A percentile compares a stretch with the other conserved stretches of the same genome.
Evolutionary conservation across 805 yeast species (phyloP).

Genomic region (Brettanomyces custersianus): DNA sequence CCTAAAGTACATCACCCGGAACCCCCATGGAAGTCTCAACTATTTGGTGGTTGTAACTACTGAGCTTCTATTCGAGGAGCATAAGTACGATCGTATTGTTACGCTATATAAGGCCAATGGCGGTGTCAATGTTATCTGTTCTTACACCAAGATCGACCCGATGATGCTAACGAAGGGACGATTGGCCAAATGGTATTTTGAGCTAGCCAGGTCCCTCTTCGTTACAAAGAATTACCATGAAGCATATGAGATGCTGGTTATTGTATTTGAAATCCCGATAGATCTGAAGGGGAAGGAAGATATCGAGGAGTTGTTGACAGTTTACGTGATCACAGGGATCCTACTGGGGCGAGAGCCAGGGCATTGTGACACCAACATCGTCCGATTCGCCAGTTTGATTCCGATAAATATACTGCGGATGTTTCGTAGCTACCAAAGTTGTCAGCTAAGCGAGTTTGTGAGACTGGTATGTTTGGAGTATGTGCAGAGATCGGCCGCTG

Average conservation of each 20-base stretch:
- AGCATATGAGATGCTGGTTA: slow-evolving; percentile 14
- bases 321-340: slow-evolving; percentile 11
- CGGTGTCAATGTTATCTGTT: slow-evolving; percentile 1
- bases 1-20: neutral
- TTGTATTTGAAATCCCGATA: slow-evolving; percentile 12
- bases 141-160: slow-evolving; percentile 10
- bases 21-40: slow-evolving; percentile 1
- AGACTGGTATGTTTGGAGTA: slow-evolving; percentile 2
- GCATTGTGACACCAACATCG: slow-evolving; percentile 2
- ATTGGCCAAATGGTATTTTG: slow-evolving; percentile 12
- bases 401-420: slow-evolving; percentile 1
- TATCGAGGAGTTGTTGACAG: slow-evolving; percentile 7
- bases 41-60: slow-evolving; percentile 7
- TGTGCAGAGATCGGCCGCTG: slow-evolving; percentile 1
- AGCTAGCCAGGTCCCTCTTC: slow-evolving; percentile 13
- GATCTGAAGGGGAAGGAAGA: neutral
- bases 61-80: slow-evolving; percentile 4
- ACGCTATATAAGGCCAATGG: neutral
- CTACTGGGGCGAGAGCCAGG: slow-evolving; percentile 3
- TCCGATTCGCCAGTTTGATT: slow-evolving; percentile 1
- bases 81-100: slow-evolving; percentile 5
- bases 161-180: slow-evolving; percentile 4
- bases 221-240: slow-evolving; percentile 8
- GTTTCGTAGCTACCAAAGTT: slow-evolving; percentile 3
- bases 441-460: slow-evolving; percentile 2